A percentile compares a stretch with the other conserved stretches of the same genome.
Evolutionary conservation across 768 basidiomycete species (phyloP).

Genomic region (Pleurotus djamor): DNA sequence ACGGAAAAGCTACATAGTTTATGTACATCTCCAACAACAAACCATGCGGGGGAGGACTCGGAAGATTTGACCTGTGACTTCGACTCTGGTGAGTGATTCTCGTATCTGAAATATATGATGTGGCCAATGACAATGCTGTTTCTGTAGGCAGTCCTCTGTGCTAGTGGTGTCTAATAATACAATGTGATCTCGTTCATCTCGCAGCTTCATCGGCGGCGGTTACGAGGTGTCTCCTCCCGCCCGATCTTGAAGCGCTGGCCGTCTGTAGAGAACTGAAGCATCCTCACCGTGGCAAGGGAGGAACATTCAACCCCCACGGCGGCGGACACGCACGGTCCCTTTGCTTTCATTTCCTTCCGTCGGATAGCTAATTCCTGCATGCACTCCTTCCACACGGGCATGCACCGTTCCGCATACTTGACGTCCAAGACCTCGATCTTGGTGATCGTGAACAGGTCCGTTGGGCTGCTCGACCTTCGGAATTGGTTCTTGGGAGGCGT

Average conservation of each 20-base stretch:
- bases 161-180: too few relatives aligned
- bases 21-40: too few relatives aligned
- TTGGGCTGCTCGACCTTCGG: neutral
- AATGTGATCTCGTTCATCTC: neutral
- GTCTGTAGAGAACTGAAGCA: neutral
- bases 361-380: constrained; percentile 1
- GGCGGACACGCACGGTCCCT: neutral
- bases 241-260: neutral
- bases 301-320: constrained; percentile 2
- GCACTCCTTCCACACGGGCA: constrained; percentile 1
- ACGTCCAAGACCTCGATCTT: neutral
- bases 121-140: too few relatives aligned
- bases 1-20: too few relatives aligned
- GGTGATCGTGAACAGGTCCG: neutral
- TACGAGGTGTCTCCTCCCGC: neutral
- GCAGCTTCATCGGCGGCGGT: neutral
- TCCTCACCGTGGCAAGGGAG: constrained; percentile 2
- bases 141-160: too few relatives aligned
- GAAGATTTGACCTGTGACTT: too few relatives aligned
- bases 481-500: neutral
- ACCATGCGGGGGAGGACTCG: too few relatives aligned
- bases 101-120: too few relatives aligned
- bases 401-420: neutral
- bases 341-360: constrained; percentile 1
- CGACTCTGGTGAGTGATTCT: too few relatives aligned